Evolutionary conservation across 2,329 filamentous ascomycete species (phyloP), one percentile per base, ranked within the genome.

Genomic region (Didymella exigua): DNA sequence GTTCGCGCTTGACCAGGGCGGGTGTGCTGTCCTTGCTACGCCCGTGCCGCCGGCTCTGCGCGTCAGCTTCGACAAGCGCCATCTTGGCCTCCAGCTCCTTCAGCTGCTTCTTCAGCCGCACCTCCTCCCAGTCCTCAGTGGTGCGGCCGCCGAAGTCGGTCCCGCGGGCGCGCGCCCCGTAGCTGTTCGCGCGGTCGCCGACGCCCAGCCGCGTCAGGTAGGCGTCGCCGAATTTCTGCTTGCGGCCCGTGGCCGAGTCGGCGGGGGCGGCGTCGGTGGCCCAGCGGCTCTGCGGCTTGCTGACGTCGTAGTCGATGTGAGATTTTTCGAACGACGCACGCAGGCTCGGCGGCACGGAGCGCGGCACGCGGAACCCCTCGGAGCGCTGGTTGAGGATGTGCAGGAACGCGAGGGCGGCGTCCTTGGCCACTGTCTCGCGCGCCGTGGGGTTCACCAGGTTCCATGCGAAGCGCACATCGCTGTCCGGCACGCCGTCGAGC

Each of bases 331-430:
- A 99, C 56, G 88, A 93, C 26, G 91, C 83, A 33, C 95, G 88
- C 34, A 99, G 84, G n/a, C 90, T 95, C 1, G 93, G 90, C 0
- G 95, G 95, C 10, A 99, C 91, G 26, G 87, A 89, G 67, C 95
- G 88, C 34, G 95, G 95, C 71, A 99, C 96, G 58, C 95, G 89
- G 82, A 86, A 97, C 33, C 95, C 95, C 72, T 98, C 93, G 75
- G 97, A 93, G 41, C 95, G 86, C 80, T 95, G 90, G 79, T 96
- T 97, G 51, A 99, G 87, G 67, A 99, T 96, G 77, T 99, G 95
- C 42, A 99, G 83, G 78, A 99, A 99, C 14, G 92, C 93, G 33
- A 99, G 86, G 58, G 88, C 89, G 44, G 95, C 93, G 76, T 99
- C 93, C 79, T 98, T 98, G 76, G 92, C 93, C 75, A 99, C 95